Evolutionary conservation across 441 rosid species (phyloP), one percentile per base, ranked within the genome.

Genomic region (Erodium texanum): DNA sequence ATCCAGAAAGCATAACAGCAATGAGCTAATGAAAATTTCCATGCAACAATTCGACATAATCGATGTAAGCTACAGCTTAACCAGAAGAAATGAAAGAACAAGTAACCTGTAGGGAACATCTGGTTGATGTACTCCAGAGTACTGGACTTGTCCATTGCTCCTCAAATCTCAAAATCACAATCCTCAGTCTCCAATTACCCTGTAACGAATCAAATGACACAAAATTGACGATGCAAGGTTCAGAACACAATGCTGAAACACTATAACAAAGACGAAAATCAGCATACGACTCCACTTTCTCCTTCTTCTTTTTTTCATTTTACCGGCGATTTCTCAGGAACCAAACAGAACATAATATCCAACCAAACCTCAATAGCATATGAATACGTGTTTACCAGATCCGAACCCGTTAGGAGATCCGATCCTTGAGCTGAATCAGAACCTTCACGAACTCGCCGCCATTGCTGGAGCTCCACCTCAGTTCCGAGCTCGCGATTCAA

Each of bases 91-190:
- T 7, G 7, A 66, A 67, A 59, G 52, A 68, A n/a, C n/a, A 6
- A 58, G 9, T 27, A 48, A 94, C 99, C 98, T 80, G 98, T 89
- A 48, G 99, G 99, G 62, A 95, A 95, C 99, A 95, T 95, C 81
- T 95, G 99, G 80, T 95, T 95, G 75, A 95, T 92, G 81, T 90
- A 92, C 78, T 95, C 97, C 75, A 95, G 66, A 24, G 96, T 88
- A 74, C 96, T 89, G 22, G 96, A 84, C 81, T 90, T 95, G 77
- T 90, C 98, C 99, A 92, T 95, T 24, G 52, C 61, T 56, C 16
- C 52, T 65, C 50, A 18, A 38, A 65, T 29, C 54, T 38, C 23
- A 38, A 38, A 65, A 64, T 10, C 32, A 5, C 45, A 64, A 32
- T 18, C 8, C 1, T 36, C 6, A 2, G 12, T 24, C 64, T 24